A percentile compares a stretch with the other conserved stretches of the same genome.
These are phyloP conservation scores for Cutaneotrichosporon cavernicola DNA, from an alignment of 1,284 basidiomycete genomes.

Conservation along the genomic window DNA sequence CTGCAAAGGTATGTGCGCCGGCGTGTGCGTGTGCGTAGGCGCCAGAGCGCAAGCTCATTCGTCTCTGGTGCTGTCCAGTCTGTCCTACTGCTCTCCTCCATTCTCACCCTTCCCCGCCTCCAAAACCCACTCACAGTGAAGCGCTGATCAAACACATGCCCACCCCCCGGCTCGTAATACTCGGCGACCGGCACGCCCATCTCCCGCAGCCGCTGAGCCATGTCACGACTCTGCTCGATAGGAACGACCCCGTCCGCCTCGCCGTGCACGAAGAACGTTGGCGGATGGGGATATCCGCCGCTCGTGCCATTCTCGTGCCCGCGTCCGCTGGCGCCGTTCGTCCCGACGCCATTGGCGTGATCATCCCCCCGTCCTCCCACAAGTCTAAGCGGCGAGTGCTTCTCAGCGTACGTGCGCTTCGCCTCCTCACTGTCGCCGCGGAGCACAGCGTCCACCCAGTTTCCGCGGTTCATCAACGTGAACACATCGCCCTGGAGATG, in stretches of 20 bases:
- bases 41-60: background rate
- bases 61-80: background rate
- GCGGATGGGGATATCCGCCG: slow-evolving; percentile 24
- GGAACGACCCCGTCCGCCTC: slow-evolving; percentile 27
- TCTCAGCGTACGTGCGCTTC: background rate
- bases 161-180: slow-evolving; percentile 23
- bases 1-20: background rate
- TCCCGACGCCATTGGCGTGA: background rate
- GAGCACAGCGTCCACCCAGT: slow-evolving; percentile 4
- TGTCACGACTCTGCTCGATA: slow-evolving; percentile 24
- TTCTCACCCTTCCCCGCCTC: background rate
- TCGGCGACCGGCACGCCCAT: slow-evolving; percentile 23
- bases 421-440: background rate
- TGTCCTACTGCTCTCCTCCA: background rate
- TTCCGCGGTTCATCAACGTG: slow-evolving; percentile 10
- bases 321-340: background rate
- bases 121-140: slow-evolving; percentile 28
- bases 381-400: slow-evolving; percentile 2
- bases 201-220: slow-evolving; percentile 25
- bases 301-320: background rate
- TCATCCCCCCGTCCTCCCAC: background rate
- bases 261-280: slow-evolving; percentile 36
- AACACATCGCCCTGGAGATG: slow-evolving; percentile 16
- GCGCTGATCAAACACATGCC: slow-evolving; percentile 33
- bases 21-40: no score